These are phyloP conservation scores for Triticum urartu DNA, from an alignment of 176 grass and related monocot genomes.

Conservation along the genomic window DNA sequence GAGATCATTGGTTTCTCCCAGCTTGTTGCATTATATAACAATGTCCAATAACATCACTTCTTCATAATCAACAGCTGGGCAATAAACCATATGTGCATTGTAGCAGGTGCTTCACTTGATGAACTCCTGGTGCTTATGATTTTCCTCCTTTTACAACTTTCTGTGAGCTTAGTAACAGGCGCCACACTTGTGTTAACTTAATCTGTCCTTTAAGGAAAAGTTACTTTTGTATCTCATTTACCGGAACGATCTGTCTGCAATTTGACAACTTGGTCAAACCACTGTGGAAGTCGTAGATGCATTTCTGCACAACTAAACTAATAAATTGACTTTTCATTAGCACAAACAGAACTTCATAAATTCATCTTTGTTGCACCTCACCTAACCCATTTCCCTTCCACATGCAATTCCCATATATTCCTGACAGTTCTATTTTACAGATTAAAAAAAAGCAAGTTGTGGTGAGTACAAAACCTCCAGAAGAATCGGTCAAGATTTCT, in stretches of 20 bases:
- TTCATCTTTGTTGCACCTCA: neutral
- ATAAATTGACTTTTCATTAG: neutral
- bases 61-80: neutral
- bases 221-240: neutral
- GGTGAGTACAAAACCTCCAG: slow-evolving; percentile 56
- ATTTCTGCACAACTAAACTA: neutral
- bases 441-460: slow-evolving; percentile 55
- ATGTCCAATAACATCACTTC: neutral
- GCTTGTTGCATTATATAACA: neutral
- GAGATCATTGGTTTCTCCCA: neutral
- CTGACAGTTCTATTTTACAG: slow-evolving; percentile 34
- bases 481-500: slow-evolving; percentile 90
- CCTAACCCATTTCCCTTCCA: neutral
- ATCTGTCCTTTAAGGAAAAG: neutral
- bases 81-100: neutral
- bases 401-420: neutral
- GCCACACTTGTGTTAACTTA: neutral
- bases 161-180: neutral
- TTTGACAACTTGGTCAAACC: neutral
- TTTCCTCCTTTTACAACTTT: neutral
- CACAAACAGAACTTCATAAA: neutral
- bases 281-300: neutral
- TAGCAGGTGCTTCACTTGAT: neutral
- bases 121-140: neutral
- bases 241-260: neutral